A percentile compares a stretch with the other conserved stretches of the same genome.
Conservation (phyloP, 805 yeast species). For the Ogataea angusta region DNA sequence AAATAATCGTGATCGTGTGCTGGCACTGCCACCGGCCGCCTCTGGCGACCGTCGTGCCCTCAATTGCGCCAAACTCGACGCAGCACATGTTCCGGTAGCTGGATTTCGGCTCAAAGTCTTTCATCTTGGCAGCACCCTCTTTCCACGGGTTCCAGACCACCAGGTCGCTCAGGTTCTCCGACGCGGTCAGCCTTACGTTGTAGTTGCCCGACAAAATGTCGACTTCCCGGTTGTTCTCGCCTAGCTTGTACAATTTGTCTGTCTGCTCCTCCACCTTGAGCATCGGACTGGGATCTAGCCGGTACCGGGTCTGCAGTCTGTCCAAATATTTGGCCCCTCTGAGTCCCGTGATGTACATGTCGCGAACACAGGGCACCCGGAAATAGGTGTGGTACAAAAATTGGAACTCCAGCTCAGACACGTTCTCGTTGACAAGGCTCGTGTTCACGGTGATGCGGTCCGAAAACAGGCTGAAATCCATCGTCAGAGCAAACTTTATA, state of each 20-base stretch:
- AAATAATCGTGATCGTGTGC: constrained; percentile 11
- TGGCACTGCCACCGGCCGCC: constrained; percentile 17
- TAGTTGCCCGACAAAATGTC: constrained; percentile 19
- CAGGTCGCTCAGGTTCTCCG: constrained; percentile 13
- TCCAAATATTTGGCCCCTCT: constrained; percentile 14
- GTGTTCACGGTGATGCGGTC: constrained; percentile 5
- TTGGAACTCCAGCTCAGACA: constrained; percentile 18
- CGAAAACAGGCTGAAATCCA: constrained; percentile 10
- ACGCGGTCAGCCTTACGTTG: constrained; percentile 12
- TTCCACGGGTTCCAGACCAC: constrained; percentile 25
- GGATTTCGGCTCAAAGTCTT: constrained; percentile 20
- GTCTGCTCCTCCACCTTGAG: constrained; percentile 14
- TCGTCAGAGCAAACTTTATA: constrained; percentile 14
- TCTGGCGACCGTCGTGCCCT: constrained; percentile 7
- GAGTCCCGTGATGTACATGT: constrained; percentile 21
- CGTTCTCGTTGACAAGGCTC: constrained; percentile 11
- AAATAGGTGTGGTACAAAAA: constrained; percentile 22
- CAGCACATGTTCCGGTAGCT: constrained; percentile 20
- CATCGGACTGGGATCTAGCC: constrained; percentile 13
- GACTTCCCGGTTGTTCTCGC: not conserved
- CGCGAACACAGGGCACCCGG: constrained; percentile 15
- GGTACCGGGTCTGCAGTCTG: constrained; percentile 9
- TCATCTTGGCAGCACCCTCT: constrained; percentile 13
- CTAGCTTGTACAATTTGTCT: constrained; percentile 10
- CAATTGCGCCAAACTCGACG: constrained; percentile 22